Percentiles rank a stretch among this genome's conserved stretches.
phyloP scores from a whole-genome alignment of 176 grass and related monocot genomes.

The Avena insularis region DNA sequence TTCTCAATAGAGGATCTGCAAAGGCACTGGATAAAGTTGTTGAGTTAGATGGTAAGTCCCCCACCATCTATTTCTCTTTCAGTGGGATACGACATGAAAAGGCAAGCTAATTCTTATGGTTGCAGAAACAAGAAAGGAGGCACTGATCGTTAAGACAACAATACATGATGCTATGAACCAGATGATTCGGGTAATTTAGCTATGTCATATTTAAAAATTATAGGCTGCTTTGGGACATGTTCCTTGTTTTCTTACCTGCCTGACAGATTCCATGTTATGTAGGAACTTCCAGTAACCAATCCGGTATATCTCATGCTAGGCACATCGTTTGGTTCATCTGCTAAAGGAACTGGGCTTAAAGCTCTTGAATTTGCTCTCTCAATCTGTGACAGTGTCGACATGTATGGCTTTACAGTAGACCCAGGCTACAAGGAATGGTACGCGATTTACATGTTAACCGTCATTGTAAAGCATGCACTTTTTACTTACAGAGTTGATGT shows the following conservation, averaged over 20 bases:
- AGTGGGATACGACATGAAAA: constrained; percentile 25
- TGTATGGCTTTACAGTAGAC: constrained; percentile 99
- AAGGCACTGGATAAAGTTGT: constrained; percentile 99
- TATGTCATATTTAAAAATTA: constrained; percentile 21
- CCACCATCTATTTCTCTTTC: constrained; percentile 15
- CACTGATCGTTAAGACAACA: constrained; percentile 89
- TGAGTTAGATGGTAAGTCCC: constrained; percentile 80
- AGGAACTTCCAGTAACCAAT: constrained; percentile 92
- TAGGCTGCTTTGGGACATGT: constrained; percentile 11
- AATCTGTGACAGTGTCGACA: constrained; percentile 87
- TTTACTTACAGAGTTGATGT: constrained; percentile 32
- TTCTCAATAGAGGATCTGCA: constrained; percentile 97
- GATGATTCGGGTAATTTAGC: constrained; percentile 84
- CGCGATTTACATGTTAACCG: background rate
- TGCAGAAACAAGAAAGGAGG: constrained; percentile 91
- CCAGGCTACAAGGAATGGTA: constrained; percentile 99
- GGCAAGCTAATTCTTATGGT: constrained; percentile 27
- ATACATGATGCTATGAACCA: constrained; percentile 98
- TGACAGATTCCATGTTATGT: constrained; percentile 38
- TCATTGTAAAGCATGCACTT: constrained; percentile 26
- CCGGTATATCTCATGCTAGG: constrained; percentile 92
- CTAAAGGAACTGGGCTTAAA: constrained; percentile 98
- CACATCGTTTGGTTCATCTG: constrained; percentile 94
- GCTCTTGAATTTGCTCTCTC: constrained; percentile 97
- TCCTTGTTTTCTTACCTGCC: constrained; percentile 29